A percentile compares a stretch with the other conserved stretches of the same genome.
phyloP scores from a whole-genome alignment of 495 filamentous ascomycete species.

The Xylaria palmicola region DNA sequence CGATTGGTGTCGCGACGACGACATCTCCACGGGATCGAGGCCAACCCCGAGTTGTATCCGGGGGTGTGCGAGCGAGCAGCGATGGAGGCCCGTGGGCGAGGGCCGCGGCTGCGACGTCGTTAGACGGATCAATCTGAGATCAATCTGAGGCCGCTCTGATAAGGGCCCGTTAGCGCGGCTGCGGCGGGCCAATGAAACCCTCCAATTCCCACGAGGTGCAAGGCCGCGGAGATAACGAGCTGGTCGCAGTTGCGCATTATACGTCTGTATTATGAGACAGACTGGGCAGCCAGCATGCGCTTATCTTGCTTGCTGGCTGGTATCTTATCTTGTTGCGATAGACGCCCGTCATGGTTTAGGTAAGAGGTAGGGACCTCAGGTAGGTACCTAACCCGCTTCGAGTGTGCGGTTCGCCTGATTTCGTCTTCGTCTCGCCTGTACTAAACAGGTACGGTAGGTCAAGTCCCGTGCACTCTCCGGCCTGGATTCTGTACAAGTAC shows the following conservation, averaged over 20 bases:
- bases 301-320: too few species aligned
- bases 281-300: too few species aligned
- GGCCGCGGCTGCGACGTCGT: not conserved
- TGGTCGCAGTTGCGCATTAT: not conserved
- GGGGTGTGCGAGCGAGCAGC: not conserved
- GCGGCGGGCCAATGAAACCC: not conserved
- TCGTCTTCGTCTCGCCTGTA: too few species aligned
- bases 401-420: slow-evolving; percentile 9
- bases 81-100: not conserved
- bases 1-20: not conserved
- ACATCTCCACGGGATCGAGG: slow-evolving; percentile 11
- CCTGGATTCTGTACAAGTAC: not conserved
- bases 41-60: slow-evolving; percentile 8
- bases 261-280: not conserved
- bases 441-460: too few species aligned
- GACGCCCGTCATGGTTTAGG: too few species aligned
- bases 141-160: slow-evolving; percentile 1
- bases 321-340: not conserved
- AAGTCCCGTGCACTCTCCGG: not conserved
- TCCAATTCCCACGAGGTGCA: not conserved
- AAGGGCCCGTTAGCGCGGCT: not conserved
- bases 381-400: too few species aligned
- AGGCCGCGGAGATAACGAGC: slow-evolving; percentile 7
- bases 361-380: too few species aligned
- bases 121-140: too few species aligned